Evolutionary conservation across 352 stramenopile species (phyloP).

Genomic region (Aphanomyces invadans): DNA sequence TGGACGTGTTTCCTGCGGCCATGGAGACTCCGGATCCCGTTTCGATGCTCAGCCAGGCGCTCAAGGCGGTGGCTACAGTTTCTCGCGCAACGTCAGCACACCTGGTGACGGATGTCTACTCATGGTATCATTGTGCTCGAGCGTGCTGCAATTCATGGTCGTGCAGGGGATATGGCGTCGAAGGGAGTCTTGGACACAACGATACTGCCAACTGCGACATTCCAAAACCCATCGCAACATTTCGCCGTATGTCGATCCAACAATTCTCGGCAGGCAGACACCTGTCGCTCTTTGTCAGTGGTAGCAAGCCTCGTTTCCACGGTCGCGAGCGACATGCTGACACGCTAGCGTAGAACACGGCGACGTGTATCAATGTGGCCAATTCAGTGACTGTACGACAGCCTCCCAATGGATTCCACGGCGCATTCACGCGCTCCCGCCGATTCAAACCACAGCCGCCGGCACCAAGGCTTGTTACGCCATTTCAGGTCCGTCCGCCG

Average conservation of each 20-base stretch:
- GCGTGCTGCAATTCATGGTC: not conserved
- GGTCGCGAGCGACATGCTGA: no score
- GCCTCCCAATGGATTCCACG: constrained; percentile 29
- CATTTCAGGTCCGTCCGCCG: constrained; percentile 35
- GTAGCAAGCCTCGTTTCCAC: not conserved
- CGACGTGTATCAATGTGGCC: constrained; percentile 41
- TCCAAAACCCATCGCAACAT: not conserved
- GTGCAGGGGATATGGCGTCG: constrained; percentile 18
- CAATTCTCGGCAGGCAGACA: constrained; percentile 8
- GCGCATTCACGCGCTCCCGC: constrained; percentile 6
- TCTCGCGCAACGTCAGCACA: not conserved
- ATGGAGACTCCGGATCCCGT: not conserved
- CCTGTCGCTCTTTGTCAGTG: constrained; percentile 11
- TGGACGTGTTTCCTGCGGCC: not conserved
- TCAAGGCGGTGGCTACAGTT: constrained; percentile 2
- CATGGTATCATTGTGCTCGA: not conserved
- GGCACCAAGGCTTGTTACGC: constrained; percentile 50
- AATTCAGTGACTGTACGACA: constrained; percentile 49
- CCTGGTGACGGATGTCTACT: not conserved
- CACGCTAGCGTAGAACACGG: constrained; percentile 27
- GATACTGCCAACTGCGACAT: not conserved
- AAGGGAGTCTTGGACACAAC: constrained; percentile 17
- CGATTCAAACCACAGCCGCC: constrained; percentile 39
- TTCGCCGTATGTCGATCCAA: constrained; percentile 6
- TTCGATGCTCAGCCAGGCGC: not conserved